These are phyloP conservation scores for Aspergillus baeticus DNA, from an alignment of 495 filamentous ascomycete genomes.

Conservation along the genomic window DNA sequence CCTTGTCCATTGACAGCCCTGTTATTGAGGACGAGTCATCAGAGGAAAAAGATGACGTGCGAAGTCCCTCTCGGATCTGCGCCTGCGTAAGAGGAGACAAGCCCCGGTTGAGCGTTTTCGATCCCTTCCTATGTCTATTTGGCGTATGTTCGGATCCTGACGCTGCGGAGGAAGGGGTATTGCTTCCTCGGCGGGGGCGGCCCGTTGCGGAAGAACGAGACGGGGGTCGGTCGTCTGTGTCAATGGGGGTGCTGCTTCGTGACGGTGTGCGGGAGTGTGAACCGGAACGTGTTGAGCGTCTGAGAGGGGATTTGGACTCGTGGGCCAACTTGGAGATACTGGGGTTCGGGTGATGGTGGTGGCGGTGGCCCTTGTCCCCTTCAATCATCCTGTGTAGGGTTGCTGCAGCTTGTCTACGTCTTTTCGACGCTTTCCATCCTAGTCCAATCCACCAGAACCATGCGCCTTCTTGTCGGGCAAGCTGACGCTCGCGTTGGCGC, in stretches of 20 bases:
- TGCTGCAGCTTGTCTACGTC: constrained; percentile 33
- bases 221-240: constrained; percentile 38
- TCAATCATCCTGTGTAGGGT: constrained; percentile 28
- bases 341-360: constrained; percentile 34
- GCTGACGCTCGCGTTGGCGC: constrained; percentile 59
- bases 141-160: constrained; percentile 31
- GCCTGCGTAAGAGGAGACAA: constrained; percentile 44
- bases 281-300: constrained; percentile 42
- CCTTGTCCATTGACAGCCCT: constrained; percentile 21
- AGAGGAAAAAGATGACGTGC: constrained; percentile 37
- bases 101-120: constrained; percentile 35
- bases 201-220: constrained; percentile 35
- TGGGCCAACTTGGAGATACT: constrained; percentile 34
- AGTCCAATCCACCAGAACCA: constrained; percentile 74
- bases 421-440: constrained; percentile 62
- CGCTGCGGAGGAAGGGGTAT: constrained; percentile 17
- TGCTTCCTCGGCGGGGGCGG: constrained; percentile 39
- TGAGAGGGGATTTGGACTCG: constrained; percentile 32
- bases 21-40: constrained; percentile 30
- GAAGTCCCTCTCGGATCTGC: constrained; percentile 42
- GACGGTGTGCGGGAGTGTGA: constrained; percentile 49
- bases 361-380: constrained; percentile 23
- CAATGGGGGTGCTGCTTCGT: constrained; percentile 48
- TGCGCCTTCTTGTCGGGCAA: constrained; percentile 65
- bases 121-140: constrained; percentile 35